Percentiles rank a stretch among this genome's conserved stretches.
These are phyloP conservation scores for Russula lepida DNA, from an alignment of 768 basidiomycete species.

Conservation along the genomic window DNA sequence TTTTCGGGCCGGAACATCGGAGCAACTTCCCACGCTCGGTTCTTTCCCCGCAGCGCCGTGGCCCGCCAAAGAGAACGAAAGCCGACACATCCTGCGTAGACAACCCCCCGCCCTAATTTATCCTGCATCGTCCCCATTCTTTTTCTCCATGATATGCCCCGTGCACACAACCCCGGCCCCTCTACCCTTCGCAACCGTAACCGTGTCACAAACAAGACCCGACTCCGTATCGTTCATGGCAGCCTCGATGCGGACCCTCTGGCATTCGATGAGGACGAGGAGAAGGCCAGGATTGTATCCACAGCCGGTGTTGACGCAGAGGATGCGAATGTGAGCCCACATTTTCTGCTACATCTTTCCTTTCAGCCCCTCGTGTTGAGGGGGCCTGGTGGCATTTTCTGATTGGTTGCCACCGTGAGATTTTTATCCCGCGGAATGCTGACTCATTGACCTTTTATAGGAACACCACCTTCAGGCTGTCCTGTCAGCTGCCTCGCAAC, in stretches of 20 bases:
- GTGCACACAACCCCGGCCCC: slow-evolving; percentile 66
- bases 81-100: slow-evolving; percentile 19
- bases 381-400: slow-evolving; percentile 35
- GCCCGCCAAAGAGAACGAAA: slow-evolving; percentile 22
- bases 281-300: slow-evolving; percentile 70
- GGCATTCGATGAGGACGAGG: slow-evolving; percentile 79
- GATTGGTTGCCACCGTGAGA: slow-evolving; percentile 42
- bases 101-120: slow-evolving; percentile 21
- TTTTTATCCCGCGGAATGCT: slow-evolving; percentile 44
- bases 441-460: slow-evolving; percentile 38
- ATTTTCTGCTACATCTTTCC: slow-evolving; percentile 29
- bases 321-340: slow-evolving; percentile 76
- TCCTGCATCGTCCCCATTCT: slow-evolving; percentile 27
- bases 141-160: slow-evolving; percentile 81
- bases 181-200: slow-evolving; percentile 80
- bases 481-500: slow-evolving; percentile 45
- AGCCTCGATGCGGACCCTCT: slow-evolving; percentile 73
- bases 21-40: slow-evolving; percentile 21
- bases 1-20: slow-evolving; percentile 19
- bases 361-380: slow-evolving; percentile 37
- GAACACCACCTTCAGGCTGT: slow-evolving; percentile 54
- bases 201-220: slow-evolving; percentile 88
- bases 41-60: slow-evolving; percentile 23
- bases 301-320: slow-evolving; percentile 88
- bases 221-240: slow-evolving; percentile 76